A percentile compares a stretch with the other conserved stretches of the same genome.
These are phyloP conservation scores for Candida sphagnicola DNA, from an alignment of 805 yeast species.

Conservation along the genomic window DNA sequence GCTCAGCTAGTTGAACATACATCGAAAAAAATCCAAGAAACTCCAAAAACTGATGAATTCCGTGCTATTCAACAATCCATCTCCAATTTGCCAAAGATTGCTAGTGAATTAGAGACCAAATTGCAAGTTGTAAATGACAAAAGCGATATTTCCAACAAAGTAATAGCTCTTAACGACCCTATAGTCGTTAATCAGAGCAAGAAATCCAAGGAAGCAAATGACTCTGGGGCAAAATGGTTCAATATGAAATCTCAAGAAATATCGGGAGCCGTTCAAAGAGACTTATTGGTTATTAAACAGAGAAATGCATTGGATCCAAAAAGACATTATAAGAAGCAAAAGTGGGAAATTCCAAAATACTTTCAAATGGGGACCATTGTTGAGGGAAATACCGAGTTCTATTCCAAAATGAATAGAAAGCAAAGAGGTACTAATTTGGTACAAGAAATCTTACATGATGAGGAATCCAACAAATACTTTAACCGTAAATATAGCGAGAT, in stretches of 20 bases:
- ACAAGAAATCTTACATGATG: constrained; percentile 77
- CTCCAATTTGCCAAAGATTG: constrained; percentile 39
- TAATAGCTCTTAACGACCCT: constrained; percentile 45
- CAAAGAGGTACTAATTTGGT: constrained; percentile 76
- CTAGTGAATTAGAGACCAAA: constrained; percentile 23
- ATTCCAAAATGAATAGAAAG: constrained; percentile 61
- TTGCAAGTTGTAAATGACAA: constrained; percentile 6
- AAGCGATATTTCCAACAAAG: constrained; percentile 14
- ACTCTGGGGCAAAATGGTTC: constrained; percentile 71
- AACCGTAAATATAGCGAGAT: constrained; percentile 81
- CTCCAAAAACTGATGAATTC: constrained; percentile 19
- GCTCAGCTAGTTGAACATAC: constrained; percentile 21
- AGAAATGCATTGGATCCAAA: constrained; percentile 93
- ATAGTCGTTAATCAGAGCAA: constrained; percentile 17
- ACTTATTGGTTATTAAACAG: constrained; percentile 72
- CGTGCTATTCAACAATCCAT: constrained; percentile 30
- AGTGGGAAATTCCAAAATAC: constrained; percentile 69
- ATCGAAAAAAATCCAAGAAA: constrained; percentile 3
- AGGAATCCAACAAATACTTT: constrained; percentile 68
- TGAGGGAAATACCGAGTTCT: constrained; percentile 78
- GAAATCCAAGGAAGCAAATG: constrained; percentile 14
- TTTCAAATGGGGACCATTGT: constrained; percentile 88
- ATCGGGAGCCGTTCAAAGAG: constrained; percentile 70
- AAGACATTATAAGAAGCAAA: constrained; percentile 87
- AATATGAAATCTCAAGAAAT: constrained; percentile 71